A percentile compares a stretch with the other conserved stretches of the same genome.
These are phyloP conservation scores for Aspergillus transmontanensis DNA, from an alignment of 2,329 filamentous ascomycete genomes.

Conservation along the genomic window DNA sequence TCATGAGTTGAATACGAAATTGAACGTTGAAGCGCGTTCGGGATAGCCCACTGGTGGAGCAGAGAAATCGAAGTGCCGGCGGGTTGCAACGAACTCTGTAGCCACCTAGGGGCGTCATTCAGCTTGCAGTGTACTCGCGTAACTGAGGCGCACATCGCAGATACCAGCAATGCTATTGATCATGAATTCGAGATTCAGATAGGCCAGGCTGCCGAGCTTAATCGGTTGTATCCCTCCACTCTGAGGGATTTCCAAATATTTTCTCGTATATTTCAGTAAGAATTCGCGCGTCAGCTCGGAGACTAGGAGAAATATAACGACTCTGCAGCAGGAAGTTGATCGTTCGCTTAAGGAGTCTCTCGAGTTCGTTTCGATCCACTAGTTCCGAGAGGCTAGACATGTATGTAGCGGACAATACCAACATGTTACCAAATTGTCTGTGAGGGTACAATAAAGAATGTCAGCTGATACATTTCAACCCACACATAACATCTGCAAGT, in stretches of 20 bases:
- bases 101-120: neutral
- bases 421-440: constrained; percentile 94
- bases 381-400: constrained; percentile 65
- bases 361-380: constrained; percentile 60
- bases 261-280: constrained; percentile 57
- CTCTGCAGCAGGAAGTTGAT: constrained; percentile 74
- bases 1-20: neutral
- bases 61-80: neutral
- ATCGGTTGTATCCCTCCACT: neutral
- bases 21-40: neutral
- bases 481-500: neutral
- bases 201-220: neutral
- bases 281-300: constrained; percentile 74
- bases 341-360: constrained; percentile 68
- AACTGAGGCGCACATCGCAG: neutral
- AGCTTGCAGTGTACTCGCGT: neutral
- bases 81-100: neutral
- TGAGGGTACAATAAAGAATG: constrained; percentile 16
- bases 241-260: constrained; percentile 42
- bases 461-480: neutral
- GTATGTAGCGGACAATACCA: constrained; percentile 84
- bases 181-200: neutral
- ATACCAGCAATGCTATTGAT: neutral
- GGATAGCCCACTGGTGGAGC: neutral
- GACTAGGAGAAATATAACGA: constrained; percentile 71